A percentile compares a stretch with the other conserved stretches of the same genome.
Conservation (phyloP, 106 monocot species). For the Apostasia ramifera region DNA sequence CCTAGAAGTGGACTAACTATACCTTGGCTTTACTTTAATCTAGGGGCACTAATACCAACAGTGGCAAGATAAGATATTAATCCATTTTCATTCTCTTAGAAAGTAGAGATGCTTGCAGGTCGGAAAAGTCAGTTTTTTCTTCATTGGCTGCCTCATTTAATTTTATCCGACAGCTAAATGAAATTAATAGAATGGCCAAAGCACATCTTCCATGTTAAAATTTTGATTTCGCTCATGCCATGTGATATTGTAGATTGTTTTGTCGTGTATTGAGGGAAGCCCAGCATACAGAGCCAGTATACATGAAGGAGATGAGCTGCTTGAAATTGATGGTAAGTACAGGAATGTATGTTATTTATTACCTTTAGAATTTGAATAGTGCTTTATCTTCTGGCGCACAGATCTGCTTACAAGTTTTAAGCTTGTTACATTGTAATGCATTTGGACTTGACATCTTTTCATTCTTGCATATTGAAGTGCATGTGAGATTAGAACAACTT, state of each 20-base stretch:
- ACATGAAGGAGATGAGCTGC: slow-evolving; percentile 79
- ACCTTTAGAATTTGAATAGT: no score
- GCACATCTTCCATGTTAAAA: not conserved
- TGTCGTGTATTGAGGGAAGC: slow-evolving; percentile 90
- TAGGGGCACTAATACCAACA: no score
- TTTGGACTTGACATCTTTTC: no score
- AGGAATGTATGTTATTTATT: not conserved
- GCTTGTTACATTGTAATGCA: no score
- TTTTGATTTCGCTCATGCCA: not conserved
- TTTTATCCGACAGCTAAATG: not conserved
- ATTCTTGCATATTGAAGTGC: no score
- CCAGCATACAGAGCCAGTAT: slow-evolving; percentile 91
- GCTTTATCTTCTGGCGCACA: no score
- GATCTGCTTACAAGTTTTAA: no score
- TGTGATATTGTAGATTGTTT: slow-evolving; percentile 49
- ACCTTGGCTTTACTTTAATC: no score
- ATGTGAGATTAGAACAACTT: no score
- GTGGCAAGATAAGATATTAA: no score
- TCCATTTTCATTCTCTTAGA: no score
- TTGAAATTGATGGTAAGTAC: slow-evolving; percentile 86
- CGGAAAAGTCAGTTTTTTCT: not conserved
- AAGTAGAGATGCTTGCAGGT: not conserved
- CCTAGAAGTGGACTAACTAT: no score
- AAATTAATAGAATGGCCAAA: not conserved
- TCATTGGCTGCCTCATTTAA: not conserved